These are phyloP conservation scores for Tetradesmus lagerheimii DNA, from an alignment of 139 green algal species.

Conservation along the genomic window DNA sequence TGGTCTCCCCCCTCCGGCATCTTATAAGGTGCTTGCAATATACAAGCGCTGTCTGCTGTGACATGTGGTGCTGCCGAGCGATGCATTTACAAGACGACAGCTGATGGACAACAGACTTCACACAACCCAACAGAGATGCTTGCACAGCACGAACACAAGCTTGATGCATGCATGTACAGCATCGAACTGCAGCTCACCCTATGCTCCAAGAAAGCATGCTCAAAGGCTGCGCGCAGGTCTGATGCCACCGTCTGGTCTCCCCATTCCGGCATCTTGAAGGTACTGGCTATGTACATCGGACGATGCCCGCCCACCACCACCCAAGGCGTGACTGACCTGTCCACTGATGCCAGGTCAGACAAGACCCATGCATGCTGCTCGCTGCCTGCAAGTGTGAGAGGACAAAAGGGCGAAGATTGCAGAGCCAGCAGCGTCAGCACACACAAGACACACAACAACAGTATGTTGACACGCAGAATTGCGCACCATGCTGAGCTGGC, in stretches of 20 bases:
- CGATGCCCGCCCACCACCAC: conserved; percentile 78
- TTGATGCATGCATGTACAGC: no score
- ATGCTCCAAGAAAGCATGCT: conserved; percentile 59
- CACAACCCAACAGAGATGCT: no score
- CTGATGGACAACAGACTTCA: no score
- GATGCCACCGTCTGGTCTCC: conserved; percentile 66
- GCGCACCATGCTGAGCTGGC: no score
- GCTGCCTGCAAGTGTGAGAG: conserved; percentile 30
- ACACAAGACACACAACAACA: no score
- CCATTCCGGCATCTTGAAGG: conserved; percentile 41
- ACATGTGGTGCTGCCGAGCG: no score
- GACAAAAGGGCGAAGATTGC: no score
- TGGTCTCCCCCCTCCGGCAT: conserved; percentile 58
- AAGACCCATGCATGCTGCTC: conserved; percentile 60
- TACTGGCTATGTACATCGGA: conserved; percentile 71
- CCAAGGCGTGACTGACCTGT: conserved; percentile 75
- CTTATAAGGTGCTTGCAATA: neutral
- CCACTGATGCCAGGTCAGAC: conserved; percentile 33
- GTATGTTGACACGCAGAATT: no score
- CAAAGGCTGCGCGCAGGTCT: conserved; percentile 53
- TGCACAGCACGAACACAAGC: no score
- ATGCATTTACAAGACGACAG: no score
- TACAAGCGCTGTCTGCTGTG: no score
- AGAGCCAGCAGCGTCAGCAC: no score
- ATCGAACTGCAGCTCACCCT: conserved; percentile 45